phyloP scores from a whole-genome alignment of 2,329 filamentous ascomycete species.

The Kalmusia sp. region DNA sequence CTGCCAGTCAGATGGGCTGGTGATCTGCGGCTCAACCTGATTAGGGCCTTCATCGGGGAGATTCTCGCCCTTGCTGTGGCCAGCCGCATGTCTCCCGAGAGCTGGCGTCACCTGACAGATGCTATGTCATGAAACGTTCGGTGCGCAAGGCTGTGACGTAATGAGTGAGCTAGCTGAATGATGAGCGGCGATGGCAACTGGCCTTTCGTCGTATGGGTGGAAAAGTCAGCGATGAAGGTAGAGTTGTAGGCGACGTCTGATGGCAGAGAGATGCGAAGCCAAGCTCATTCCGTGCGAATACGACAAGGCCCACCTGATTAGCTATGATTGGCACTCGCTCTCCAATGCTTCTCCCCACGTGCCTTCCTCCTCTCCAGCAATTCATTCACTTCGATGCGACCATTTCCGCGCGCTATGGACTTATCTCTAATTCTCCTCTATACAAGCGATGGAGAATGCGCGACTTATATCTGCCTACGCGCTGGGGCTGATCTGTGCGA shows the following conservation, averaged over 20 bases:
- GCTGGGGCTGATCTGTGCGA: conserved; percentile 24
- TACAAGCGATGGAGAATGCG: conserved; percentile 37
- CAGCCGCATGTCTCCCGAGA: neutral
- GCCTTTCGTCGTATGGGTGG: neutral
- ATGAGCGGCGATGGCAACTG: neutral
- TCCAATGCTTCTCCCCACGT: conserved; percentile 5
- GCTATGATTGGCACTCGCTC: neutral
- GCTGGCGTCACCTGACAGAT: neutral
- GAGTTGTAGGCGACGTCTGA: too few relatives aligned
- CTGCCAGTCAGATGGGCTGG: neutral
- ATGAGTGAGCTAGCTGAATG: neutral
- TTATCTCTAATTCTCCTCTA: conserved; percentile 1
- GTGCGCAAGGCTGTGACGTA: neutral
- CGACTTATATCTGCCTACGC: conserved; percentile 14
- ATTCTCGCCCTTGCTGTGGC: neutral
- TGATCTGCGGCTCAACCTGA: neutral
- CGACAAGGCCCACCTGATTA: neutral
- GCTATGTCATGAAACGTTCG: neutral
- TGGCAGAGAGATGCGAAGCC: neutral
- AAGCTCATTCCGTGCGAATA: neutral
- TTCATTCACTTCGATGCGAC: conserved; percentile 19
- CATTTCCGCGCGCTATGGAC: conserved; percentile 30
- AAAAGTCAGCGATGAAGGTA: too few relatives aligned
- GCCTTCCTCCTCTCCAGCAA: conserved; percentile 3
- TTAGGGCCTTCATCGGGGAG: neutral